A percentile compares a stretch with the other conserved stretches of the same genome.
phyloP scores from a whole-genome alignment of 2,329 filamentous ascomycete species.

The Colletotrichum scovillei region DNA sequence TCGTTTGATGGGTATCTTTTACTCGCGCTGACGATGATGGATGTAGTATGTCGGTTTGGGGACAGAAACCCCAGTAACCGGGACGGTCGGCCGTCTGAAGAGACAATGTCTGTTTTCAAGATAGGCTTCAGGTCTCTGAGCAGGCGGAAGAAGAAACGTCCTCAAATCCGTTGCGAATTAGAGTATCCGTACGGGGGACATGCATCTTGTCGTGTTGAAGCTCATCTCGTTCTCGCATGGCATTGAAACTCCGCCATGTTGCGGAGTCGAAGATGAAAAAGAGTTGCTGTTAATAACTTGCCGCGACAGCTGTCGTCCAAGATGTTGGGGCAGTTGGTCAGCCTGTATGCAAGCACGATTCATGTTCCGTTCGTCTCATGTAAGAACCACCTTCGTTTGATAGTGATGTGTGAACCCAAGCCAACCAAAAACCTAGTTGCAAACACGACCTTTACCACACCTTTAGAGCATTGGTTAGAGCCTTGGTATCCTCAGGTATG shows the following conservation, averaged over 20 bases:
- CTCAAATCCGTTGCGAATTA: background rate
- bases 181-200: background rate
- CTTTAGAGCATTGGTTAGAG: too few species aligned
- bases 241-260: background rate
- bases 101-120: background rate
- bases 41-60: slow-evolving; percentile 20
- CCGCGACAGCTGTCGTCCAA: background rate
- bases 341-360: slow-evolving; percentile 7
- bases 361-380: background rate
- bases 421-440: background rate
- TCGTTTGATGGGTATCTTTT: background rate
- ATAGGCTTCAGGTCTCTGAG: background rate
- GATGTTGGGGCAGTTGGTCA: background rate
- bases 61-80: slow-evolving; percentile 6
- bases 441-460: background rate
- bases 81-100: background rate
- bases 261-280: background rate
- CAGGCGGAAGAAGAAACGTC: background rate
- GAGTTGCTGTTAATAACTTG: background rate
- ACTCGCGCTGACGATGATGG: background rate
- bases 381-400: background rate
- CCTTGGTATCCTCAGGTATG: too few species aligned
- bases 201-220: background rate
- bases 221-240: background rate
- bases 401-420: background rate